These are phyloP conservation scores for Aspergillus pseudotamarii DNA, from an alignment of 2,329 filamentous ascomycete genomes.

Conservation along the genomic window DNA sequence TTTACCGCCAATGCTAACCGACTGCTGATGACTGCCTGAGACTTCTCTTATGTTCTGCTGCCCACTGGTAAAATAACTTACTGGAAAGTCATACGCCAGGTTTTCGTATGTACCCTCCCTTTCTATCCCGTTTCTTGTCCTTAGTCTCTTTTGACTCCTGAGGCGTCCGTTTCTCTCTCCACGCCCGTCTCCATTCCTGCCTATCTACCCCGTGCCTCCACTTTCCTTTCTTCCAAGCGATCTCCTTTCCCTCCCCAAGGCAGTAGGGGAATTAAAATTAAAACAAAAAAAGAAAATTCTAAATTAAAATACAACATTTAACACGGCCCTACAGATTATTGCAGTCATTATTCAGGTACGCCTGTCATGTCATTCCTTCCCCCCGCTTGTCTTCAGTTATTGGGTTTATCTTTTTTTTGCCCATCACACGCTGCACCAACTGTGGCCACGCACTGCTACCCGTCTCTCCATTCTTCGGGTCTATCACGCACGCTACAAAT, in stretches of 20 bases:
- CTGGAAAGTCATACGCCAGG: slow-evolving; percentile 9
- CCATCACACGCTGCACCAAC: slow-evolving; percentile 24
- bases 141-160: slow-evolving; percentile 15
- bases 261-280: slow-evolving; percentile 11
- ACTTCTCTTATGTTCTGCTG: slow-evolving; percentile 23
- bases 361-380: slow-evolving; percentile 19
- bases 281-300: slow-evolving; percentile 17
- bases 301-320: slow-evolving; percentile 26
- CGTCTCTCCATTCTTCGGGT: slow-evolving; percentile 25
- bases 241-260: slow-evolving; percentile 14
- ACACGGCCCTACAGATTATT: slow-evolving; percentile 20
- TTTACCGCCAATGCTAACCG: slow-evolving; percentile 13
- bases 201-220: slow-evolving; percentile 31
- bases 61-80: slow-evolving; percentile 19
- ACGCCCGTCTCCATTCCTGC: slow-evolving; percentile 29
- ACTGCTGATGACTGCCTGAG: slow-evolving; percentile 17
- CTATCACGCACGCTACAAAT: slow-evolving; percentile 22
- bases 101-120: slow-evolving; percentile 12
- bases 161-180: slow-evolving; percentile 24
- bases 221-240: slow-evolving; percentile 25
- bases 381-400: slow-evolving; percentile 21
- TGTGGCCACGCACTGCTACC: slow-evolving; percentile 33
- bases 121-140: slow-evolving; percentile 11
- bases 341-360: slow-evolving; percentile 29
- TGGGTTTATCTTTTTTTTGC: slow-evolving; percentile 15